These are phyloP conservation scores for Rutidosis leptorrhynchoides DNA, from an alignment of 129 eudicot genomes.

Conservation along the genomic window DNA sequence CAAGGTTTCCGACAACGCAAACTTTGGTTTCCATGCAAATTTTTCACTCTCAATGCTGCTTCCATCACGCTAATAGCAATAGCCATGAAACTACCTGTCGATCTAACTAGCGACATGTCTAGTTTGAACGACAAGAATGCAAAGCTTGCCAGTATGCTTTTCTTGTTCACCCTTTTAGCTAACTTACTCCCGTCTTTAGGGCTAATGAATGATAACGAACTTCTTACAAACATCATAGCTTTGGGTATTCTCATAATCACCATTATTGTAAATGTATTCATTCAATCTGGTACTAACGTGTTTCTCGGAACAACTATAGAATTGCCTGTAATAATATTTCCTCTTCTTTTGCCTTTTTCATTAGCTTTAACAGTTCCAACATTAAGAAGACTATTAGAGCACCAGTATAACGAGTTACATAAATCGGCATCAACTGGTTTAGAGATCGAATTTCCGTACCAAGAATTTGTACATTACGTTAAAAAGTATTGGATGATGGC, in stretches of 20 bases:
- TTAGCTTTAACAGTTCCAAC: neutral
- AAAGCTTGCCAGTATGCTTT: neutral
- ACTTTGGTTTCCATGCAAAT: neutral
- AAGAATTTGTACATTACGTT: neutral
- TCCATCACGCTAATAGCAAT: neutral
- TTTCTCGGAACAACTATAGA: neutral
- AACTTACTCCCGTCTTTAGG: neutral
- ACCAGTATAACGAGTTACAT: neutral
- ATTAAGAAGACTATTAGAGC: neutral
- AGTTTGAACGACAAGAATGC: neutral
- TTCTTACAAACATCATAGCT: neutral
- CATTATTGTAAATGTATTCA: neutral
- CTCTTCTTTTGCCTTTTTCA: neutral
- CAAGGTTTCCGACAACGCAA: neutral
- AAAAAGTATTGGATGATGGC: neutral
- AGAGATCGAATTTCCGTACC: neutral
- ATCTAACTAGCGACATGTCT: neutral
- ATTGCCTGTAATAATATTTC: neutral
- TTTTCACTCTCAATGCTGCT: neutral
- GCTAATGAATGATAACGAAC: neutral
- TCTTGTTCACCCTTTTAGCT: neutral
- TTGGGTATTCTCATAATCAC: neutral
- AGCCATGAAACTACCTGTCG: neutral
- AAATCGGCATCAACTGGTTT: neutral
- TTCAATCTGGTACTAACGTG: neutral